Conservation (phyloP, 2,329 filamentous ascomycete species). For the Fusarium zealandicum region DNA sequence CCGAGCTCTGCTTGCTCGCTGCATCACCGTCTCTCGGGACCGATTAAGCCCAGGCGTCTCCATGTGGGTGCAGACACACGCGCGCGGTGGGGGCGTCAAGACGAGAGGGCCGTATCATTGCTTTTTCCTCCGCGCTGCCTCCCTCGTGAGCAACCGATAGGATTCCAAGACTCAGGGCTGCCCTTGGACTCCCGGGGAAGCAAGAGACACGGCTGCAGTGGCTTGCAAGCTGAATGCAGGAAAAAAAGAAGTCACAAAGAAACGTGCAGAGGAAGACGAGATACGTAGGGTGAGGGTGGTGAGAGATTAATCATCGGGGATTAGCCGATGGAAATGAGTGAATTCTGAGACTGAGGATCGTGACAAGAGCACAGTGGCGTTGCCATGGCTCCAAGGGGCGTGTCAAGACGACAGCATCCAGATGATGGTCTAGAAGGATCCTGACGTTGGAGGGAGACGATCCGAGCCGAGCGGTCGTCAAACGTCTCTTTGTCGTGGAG, state of each 20-base stretch:
- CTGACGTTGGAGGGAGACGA: conserved; percentile 19
- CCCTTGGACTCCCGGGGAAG: conserved; percentile 6
- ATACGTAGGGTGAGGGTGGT: conserved; percentile 15
- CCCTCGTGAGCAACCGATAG: conserved; percentile 15
- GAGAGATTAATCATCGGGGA: conserved; percentile 10
- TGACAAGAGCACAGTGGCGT: conserved; percentile 12
- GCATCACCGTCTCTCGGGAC: conserved; percentile 10
- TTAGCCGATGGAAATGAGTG: conserved; percentile 14
- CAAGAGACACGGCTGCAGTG: conserved; percentile 1
- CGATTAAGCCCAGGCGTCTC: conserved; percentile 3
- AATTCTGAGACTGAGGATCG: conserved; percentile 1
- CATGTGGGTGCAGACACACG: conserved; percentile 13
- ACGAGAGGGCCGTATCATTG: conserved; percentile 17
- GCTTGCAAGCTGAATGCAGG: conserved; percentile 10
- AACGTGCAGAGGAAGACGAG: conserved; percentile 11
- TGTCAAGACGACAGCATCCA: conserved; percentile 6
- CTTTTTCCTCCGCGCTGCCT: conserved; percentile 24
- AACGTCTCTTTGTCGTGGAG: conserved; percentile 4
- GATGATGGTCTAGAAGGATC: conserved; percentile 3
- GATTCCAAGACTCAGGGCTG: conserved; percentile 3
- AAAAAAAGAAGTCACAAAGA: conserved; percentile 10
- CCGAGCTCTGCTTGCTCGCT: conserved; percentile 1
- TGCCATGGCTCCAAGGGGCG: conserved; percentile 15
- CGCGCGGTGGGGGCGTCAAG: conserved; percentile 20
- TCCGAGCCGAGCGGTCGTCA: conserved; percentile 22